These are phyloP conservation scores for Neurospora sp. DNA, from an alignment of 2,329 filamentous ascomycete genomes.

Conservation along the genomic window DNA sequence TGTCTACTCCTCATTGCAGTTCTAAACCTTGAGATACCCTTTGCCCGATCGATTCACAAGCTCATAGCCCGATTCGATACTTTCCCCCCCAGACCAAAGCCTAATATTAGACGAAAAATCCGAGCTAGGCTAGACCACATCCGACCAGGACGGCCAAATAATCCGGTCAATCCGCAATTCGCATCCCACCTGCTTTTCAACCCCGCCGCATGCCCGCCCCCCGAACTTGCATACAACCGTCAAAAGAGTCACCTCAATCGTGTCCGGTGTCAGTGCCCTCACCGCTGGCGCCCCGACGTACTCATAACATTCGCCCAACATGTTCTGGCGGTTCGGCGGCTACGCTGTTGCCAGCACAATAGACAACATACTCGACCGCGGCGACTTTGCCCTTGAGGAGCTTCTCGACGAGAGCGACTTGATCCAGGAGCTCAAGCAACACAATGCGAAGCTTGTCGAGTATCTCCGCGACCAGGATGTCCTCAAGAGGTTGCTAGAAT, in stretches of 20 bases:
- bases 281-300: slow-evolving; percentile 20
- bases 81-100: background rate
- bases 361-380: slow-evolving; percentile 92
- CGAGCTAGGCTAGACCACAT: background rate
- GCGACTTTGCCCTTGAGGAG: slow-evolving; percentile 91
- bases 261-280: background rate
- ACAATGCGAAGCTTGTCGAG: slow-evolving; percentile 95
- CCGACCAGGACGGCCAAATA: background rate
- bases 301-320: slow-evolving; percentile 42
- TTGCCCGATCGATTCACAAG: background rate
- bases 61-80: background rate
- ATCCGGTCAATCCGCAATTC: background rate
- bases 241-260: background rate
- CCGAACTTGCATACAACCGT: background rate
- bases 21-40: background rate
- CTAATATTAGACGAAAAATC: background rate
- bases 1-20: background rate
- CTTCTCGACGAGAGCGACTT: slow-evolving; percentile 91
- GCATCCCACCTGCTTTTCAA: background rate
- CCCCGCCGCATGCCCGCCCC: background rate
- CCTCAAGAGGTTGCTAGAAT: slow-evolving; percentile 76
- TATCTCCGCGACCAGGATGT: slow-evolving; percentile 83
- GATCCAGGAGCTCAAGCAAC: slow-evolving; percentile 95
- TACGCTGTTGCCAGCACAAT: slow-evolving; percentile 97
- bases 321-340: slow-evolving; percentile 99